A percentile compares a stretch with the other conserved stretches of the same genome.
phyloP scores from a whole-genome alignment of 371 early-diverging fungal species.

The Cokeromyces recurvatus region DNA sequence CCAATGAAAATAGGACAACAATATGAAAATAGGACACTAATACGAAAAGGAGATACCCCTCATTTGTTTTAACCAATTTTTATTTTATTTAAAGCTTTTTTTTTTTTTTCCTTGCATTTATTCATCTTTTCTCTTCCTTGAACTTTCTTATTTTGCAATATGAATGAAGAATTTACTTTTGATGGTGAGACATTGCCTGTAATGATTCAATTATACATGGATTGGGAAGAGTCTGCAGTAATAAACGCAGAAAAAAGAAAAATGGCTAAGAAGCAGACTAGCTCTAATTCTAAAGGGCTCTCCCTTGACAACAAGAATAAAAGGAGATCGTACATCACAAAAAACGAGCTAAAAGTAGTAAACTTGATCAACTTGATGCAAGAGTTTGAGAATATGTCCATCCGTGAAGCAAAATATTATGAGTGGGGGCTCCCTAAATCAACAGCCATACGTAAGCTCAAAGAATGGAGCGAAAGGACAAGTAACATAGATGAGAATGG shows the following conservation, averaged over 20 bases:
- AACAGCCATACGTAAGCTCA: no score
- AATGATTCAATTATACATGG: conserved; percentile 8
- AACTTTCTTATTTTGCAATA: conserved; percentile 4
- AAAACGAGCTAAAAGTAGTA: conserved; percentile 17
- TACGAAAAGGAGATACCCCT: no score
- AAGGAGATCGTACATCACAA: conserved; percentile 15
- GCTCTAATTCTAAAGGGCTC: conserved; percentile 4
- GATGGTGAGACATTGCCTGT: conserved; percentile 8
- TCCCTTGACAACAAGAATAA: conserved; percentile 1
- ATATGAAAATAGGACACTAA: conserved; percentile 2
- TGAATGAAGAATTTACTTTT: conserved; percentile 9
- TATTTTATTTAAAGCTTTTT: no score
- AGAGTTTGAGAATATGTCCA: conserved; percentile 18
- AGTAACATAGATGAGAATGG: conserved; percentile 5
- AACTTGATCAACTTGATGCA: conserved; percentile 18
- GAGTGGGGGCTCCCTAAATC: conserved; percentile 7
- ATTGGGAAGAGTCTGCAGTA: conserved; percentile 8
- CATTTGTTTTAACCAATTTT: no score
- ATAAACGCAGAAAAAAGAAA: no score
- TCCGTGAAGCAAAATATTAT: conserved; percentile 11
- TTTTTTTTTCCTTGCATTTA: no score
- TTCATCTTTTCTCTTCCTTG: conserved; percentile 1
- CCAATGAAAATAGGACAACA: conserved; percentile 2
- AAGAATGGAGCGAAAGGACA: conserved; percentile 14
- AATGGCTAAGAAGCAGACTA: conserved; percentile 3